Conservation (phyloP, 352 stramenopile species). For the Phytophthora europaea region DNA sequence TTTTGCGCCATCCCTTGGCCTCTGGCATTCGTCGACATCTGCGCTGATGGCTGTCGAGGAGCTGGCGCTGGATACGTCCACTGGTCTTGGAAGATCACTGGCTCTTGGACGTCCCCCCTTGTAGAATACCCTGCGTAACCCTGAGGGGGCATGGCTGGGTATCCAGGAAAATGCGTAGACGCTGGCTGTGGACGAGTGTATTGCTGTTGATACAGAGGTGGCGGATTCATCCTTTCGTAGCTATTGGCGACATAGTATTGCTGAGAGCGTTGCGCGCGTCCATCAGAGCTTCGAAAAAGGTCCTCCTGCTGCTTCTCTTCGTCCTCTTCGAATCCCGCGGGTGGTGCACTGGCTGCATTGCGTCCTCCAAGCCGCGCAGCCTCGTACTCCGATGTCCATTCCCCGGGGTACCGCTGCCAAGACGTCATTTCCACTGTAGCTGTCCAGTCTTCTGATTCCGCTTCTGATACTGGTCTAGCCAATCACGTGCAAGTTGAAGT, state of each 20-base stretch:
- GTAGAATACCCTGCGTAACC: constrained; percentile 10
- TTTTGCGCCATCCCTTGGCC: constrained; percentile 29
- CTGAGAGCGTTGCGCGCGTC: constrained; percentile 18
- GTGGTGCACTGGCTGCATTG: constrained; percentile 20
- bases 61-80: constrained; percentile 9
- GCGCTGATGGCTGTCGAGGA: constrained; percentile 13
- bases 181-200: constrained; percentile 7
- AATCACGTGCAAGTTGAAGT: constrained; percentile 11
- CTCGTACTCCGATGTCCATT: constrained; percentile 10
- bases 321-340: constrained; percentile 1
- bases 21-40: constrained; percentile 13
- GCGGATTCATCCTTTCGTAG: constrained; percentile 1
- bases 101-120: not conserved
- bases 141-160: constrained; percentile 6
- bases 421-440: constrained; percentile 17
- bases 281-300: not conserved
- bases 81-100: constrained; percentile 10
- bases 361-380: not conserved
- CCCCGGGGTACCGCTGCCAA: constrained; percentile 30
- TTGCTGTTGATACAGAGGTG: constrained; percentile 13
- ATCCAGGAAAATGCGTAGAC: not conserved
- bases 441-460: not conserved
- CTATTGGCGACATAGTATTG: not conserved
- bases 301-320: constrained; percentile 9
- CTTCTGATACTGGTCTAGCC: not conserved